Evolutionary conservation across 2,329 filamentous ascomycete genomes (phyloP).

Genomic region (Penicillium sp.): DNA sequence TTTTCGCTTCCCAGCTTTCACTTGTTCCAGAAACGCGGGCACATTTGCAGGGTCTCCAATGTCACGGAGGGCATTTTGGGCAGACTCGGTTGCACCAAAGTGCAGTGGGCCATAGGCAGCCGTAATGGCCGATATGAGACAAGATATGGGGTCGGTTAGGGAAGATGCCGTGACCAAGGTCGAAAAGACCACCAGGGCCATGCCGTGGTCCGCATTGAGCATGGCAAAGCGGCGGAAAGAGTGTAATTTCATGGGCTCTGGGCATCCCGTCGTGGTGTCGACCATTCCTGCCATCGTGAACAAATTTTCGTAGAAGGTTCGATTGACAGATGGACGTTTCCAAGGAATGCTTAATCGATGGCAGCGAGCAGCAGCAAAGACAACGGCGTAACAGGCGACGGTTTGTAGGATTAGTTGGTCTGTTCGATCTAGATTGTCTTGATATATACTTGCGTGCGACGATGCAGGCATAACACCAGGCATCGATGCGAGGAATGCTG

Average conservation of each 20-base stretch:
- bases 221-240: conserved; percentile 58
- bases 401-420: conserved; percentile 29
- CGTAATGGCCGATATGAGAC: conserved; percentile 55
- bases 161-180: conserved; percentile 59
- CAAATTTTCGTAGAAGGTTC: conserved; percentile 59
- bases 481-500: conserved; percentile 28
- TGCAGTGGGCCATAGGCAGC: conserved; percentile 60
- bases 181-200: conserved; percentile 60
- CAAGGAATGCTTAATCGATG: conserved; percentile 28
- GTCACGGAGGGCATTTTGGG: conserved; percentile 45
- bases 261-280: conserved; percentile 49
- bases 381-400: conserved; percentile 28
- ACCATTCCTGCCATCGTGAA: conserved; percentile 57
- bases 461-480: conserved; percentile 26
- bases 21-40: conserved; percentile 29
- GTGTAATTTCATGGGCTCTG: conserved; percentile 49
- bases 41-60: conserved; percentile 31
- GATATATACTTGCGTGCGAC: conserved; percentile 25
- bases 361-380: conserved; percentile 28
- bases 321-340: conserved; percentile 33
- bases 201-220: conserved; percentile 61
- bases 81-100: conserved; percentile 61
- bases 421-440: conserved; percentile 17
- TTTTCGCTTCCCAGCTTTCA: conserved; percentile 29
- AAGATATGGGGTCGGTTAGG: conserved; percentile 57